Evolutionary conservation across 768 basidiomycete genomes (phyloP), one percentile per base, ranked within the genome.

Genomic region (Hygrophorus pudorinus): DNA sequence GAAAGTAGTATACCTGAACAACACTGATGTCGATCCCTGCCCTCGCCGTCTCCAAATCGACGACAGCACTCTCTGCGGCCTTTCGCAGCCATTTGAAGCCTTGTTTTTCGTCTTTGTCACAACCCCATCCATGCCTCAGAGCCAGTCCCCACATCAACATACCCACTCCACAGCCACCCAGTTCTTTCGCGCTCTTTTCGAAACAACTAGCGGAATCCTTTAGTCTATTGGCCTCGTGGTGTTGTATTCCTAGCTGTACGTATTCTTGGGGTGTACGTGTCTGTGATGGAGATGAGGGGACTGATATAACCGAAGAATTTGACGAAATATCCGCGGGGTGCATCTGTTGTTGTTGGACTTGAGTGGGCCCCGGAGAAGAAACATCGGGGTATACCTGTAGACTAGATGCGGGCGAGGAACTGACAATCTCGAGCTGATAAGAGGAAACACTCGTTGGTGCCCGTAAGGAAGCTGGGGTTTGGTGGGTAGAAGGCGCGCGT

Each of bases 141-240:
- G 87, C 69, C 33, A 94, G 65, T 0, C 90, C 91, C 75, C 85
- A 92, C 85, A 94, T 89, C 47, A 93, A 62, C 88, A 91, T 92
- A 13, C 91, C 91, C 3, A 88, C 79, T 1, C 82, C 83, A 55
- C 85, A 90, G 1, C 88, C 91, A 1, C 89, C 89, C 41, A 70
- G 64, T 48, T 76, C 66, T 42, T 68, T 85, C 9, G 87, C 87
- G 37, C 80, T 78, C 61, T 72, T 73, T 64, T 90, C 86, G 56
- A 90, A 89, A 59, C 69, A 86, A 18, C 59, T 56, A 0, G 85
- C 86, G 9, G 81, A 81, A 53, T 85, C 82, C 36, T 58, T 56
- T 4, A 90, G 66, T 34, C 76, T 69, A 57, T 87, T 81, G 24
- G 78, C 75, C 59, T 88, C 81, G 53, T 90, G 87, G 56, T 78